These are phyloP conservation scores for Magnaporthiopsis rhizophila DNA, from an alignment of 2,329 filamentous ascomycete species.

Conservation along the genomic window DNA sequence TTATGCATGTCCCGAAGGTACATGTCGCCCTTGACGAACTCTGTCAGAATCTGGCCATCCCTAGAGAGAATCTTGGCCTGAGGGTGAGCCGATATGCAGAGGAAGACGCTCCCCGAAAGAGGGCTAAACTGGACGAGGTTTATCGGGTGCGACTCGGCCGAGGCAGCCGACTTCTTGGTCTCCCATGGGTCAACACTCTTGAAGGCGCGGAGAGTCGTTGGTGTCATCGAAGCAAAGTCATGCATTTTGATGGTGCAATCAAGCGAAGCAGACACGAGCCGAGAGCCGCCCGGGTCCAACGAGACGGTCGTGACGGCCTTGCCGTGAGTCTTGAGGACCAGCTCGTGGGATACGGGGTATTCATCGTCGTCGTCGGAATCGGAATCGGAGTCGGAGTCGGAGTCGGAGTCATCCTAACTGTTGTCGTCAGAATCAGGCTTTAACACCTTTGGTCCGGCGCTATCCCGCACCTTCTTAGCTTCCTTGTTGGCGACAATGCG, in stretches of 20 bases:
- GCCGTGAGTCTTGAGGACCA: constrained; percentile 87
- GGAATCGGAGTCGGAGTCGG: constrained; percentile 35
- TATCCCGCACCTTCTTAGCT: constrained; percentile 22
- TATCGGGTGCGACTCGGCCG: constrained; percentile 77
- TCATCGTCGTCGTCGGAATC: constrained; percentile 71
- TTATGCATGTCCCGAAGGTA: constrained; percentile 96
- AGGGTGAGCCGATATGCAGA: constrained; percentile 81
- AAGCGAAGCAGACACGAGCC: constrained; percentile 82
- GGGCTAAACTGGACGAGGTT: constrained; percentile 84
- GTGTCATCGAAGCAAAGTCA: constrained; percentile 93
- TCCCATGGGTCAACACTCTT: constrained; percentile 82
- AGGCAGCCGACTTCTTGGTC: constrained; percentile 59
- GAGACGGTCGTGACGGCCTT: constrained; percentile 77
- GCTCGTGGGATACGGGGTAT: constrained; percentile 86
- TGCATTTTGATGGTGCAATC: constrained; percentile 90
- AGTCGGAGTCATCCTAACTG: constrained; percentile 21
- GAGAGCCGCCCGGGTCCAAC: constrained; percentile 74
- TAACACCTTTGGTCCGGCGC: constrained; percentile 14
- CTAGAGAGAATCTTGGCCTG: constrained; percentile 85
- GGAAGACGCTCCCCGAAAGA: constrained; percentile 67
- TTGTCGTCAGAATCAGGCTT: constrained; percentile 37
- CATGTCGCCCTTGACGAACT: constrained; percentile 98
- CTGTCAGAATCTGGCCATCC: constrained; percentile 76
- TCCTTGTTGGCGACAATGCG: constrained; percentile 40
- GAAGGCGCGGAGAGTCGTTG: constrained; percentile 89